Conservation (phyloP, 805 yeast species). For the Lipomyces mesembrius region DNA sequence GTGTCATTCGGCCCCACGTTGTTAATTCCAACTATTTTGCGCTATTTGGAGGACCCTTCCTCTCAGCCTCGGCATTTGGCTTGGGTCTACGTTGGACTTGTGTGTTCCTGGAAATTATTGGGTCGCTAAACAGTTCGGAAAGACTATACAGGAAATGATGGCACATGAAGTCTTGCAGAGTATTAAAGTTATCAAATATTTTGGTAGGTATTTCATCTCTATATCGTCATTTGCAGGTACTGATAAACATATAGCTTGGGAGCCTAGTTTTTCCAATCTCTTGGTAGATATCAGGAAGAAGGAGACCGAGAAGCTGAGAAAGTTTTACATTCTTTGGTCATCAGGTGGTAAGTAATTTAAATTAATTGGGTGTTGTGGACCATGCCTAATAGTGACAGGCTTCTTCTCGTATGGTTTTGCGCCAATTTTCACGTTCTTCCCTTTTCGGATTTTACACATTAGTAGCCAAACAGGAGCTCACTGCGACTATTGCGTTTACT, state of each 20-base stretch:
- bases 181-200: slow-evolving; percentile 89
- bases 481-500: slow-evolving; percentile 87
- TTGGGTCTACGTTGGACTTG: slow-evolving; percentile 79
- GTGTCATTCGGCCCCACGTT: slow-evolving; percentile 77
- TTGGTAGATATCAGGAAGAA: slow-evolving; percentile 71
- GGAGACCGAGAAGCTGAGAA: slow-evolving; percentile 63
- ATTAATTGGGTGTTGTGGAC: neutral
- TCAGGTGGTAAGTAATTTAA: slow-evolving; percentile 39
- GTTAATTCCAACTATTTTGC: slow-evolving; percentile 73
- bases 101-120: slow-evolving; percentile 80
- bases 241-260: slow-evolving; percentile 68
- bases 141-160: slow-evolving; percentile 70
- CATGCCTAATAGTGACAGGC: slow-evolving; percentile 43
- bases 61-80: slow-evolving; percentile 68
- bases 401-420: slow-evolving; percentile 69
- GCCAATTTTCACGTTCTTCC: slow-evolving; percentile 68
- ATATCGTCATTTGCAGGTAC: neutral
- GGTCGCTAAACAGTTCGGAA: slow-evolving; percentile 63
- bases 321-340: slow-evolving; percentile 70
- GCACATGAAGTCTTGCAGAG: slow-evolving; percentile 85
- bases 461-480: slow-evolving; percentile 65
- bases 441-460: slow-evolving; percentile 75
- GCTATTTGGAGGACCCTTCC: slow-evolving; percentile 75
- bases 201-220: slow-evolving; percentile 49
- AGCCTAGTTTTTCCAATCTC: slow-evolving; percentile 71